Evolutionary conservation across 2,329 filamentous ascomycete species (phyloP).

Genomic region (Cladosporium austrohemisphaericum): DNA sequence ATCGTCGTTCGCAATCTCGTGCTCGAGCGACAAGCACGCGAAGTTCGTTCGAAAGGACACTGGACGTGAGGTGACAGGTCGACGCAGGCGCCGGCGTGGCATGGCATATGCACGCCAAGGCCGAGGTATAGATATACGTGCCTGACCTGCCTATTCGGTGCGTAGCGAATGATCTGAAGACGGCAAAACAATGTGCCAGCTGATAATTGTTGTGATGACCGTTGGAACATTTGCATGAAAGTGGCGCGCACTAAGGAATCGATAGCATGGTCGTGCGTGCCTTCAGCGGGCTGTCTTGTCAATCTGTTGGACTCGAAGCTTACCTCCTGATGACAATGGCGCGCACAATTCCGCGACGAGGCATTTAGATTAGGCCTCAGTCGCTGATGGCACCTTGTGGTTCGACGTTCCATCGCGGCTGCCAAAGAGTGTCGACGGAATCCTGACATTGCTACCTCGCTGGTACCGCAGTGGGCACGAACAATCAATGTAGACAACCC

Average conservation of each 20-base stretch:
- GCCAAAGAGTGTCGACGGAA: too few relatives aligned
- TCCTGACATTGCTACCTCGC: too few relatives aligned
- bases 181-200: neutral
- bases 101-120: slow-evolving; percentile 8
- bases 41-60: neutral
- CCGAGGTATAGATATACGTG: slow-evolving; percentile 9
- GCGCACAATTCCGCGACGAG: too few relatives aligned
- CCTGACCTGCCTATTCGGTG: slow-evolving; percentile 5
- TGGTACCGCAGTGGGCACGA: too few relatives aligned
- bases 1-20: slow-evolving; percentile 6
- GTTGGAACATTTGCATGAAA: slow-evolving; percentile 2
- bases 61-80: slow-evolving; percentile 8
- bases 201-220: neutral
- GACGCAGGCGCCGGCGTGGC: neutral
- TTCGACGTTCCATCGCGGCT: too few relatives aligned
- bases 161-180: slow-evolving; percentile 2
- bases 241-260: slow-evolving; percentile 10
- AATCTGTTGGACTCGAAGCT: too few relatives aligned
- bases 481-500: too few relatives aligned
- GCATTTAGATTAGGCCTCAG: too few relatives aligned
- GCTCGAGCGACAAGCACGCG: neutral
- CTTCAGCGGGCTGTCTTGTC: too few relatives aligned
- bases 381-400: too few relatives aligned
- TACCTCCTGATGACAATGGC: too few relatives aligned
- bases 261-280: neutral